Base-by-base conservation (phyloP, 176 grass and related monocot genomes). In the Carex pumila region DNA sequence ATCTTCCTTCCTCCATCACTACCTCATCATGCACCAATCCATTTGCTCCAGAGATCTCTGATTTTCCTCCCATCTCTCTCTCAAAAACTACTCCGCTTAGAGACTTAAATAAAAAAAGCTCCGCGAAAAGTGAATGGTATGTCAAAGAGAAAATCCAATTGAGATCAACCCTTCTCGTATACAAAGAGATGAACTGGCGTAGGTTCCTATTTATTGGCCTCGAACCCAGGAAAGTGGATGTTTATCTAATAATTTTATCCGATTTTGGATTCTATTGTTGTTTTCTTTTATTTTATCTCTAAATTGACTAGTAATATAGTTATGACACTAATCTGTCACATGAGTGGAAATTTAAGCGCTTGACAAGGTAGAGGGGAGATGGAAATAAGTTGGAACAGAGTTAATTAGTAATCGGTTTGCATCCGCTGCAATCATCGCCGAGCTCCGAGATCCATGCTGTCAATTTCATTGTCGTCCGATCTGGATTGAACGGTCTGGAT, bases 191-290 rank as follows among this genome's bases (percentile, higher is more conserved):
- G 29, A 57, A 55, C 12, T 57, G 29, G 52, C 6, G 31, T 57
- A 25, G 18, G 62, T 67, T 52, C 81, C 60, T 83, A 83, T 83
- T 83, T 83, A 83, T 83, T 68, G 61, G 36, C 62, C 57, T 83
- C 13, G 21, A 83, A 83, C 22, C 81, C 39, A 18, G 62, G 81
- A 83, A 31, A 68, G 19, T 12, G 30, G 58, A 75, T 75, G 12
- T 75, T 29, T 30, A 30, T 52, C 5, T 14, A 53, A 54, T 30
- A 5, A 29, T 57, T 34, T 69, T 32, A 53, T 52, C 62, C 43
- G 18, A 83, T 78, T 57, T 78, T 54, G 34, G 58, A 67, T 32
- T 67, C 18, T 31, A 53, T 52, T 67, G 54, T 11, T 18, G 7
- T 13, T 52, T 66, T 50, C 0, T 34, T 10, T 83, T 39, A 6